phyloP scores from a whole-genome alignment of 2,329 filamentous ascomycete species.

The Ascochyta rabiei region DNA sequence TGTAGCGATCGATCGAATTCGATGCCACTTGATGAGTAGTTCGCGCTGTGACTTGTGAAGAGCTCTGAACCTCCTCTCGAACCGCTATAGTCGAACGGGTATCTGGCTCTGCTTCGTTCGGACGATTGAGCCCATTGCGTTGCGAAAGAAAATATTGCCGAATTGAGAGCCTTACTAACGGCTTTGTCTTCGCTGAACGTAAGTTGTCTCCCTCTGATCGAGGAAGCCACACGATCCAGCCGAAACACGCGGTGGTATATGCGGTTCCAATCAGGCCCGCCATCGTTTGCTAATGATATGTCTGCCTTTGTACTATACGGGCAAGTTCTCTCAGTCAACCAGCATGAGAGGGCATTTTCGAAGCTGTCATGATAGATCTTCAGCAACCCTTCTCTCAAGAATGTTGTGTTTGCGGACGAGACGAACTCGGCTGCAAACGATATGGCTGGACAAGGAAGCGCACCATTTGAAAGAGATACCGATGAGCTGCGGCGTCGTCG shows the following conservation, averaged over 20 bases:
- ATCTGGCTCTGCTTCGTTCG: conserved; percentile 33
- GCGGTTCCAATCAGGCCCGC: conserved; percentile 55
- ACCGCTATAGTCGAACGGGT: conserved; percentile 33
- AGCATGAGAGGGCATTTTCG: conserved; percentile 61
- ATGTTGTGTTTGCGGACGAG: conserved; percentile 43
- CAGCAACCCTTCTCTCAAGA: conserved; percentile 54
- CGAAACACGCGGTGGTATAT: conserved; percentile 58
- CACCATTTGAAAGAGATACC: conserved; percentile 25
- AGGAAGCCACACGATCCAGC: conserved; percentile 54
- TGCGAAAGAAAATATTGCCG: conserved; percentile 60
- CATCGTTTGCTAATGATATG: conserved; percentile 37
- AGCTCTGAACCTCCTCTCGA: conserved; percentile 13
- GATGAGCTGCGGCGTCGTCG: conserved; percentile 33
- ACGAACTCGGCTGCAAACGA: conserved; percentile 39
- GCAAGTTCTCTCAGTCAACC: conserved; percentile 61
- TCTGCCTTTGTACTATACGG: conserved; percentile 52
- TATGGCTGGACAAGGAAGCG: conserved; percentile 25
- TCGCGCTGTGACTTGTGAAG: conserved; percentile 12
- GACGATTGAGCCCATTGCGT: conserved; percentile 55
- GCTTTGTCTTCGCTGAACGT: conserved; percentile 52
- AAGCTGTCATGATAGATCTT: conserved; percentile 62
- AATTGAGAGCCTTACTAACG: conserved; percentile 55
- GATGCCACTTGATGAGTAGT: not conserved
- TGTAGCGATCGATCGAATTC: conserved; percentile 49
- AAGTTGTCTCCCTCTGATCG: conserved; percentile 50